A percentile compares a stretch with the other conserved stretches of the same genome.
Conservation (phyloP, 805 yeast species). For the Danielia oregonensis region DNA sequence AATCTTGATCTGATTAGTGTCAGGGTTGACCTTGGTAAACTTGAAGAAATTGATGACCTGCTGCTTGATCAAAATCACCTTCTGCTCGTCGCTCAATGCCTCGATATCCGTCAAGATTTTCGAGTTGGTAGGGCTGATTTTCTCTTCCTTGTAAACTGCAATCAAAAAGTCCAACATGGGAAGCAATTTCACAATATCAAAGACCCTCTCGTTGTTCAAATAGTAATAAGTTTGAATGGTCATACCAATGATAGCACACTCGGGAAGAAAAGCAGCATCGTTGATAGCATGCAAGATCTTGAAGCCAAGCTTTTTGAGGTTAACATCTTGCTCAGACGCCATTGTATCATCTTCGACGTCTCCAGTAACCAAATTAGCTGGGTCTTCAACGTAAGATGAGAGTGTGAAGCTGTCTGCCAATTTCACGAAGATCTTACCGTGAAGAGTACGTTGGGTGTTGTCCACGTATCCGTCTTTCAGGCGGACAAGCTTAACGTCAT, state of each 20-base stretch:
- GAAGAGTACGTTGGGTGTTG: conserved; percentile 24
- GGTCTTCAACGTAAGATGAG: conserved; percentile 23
- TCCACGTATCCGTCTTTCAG: conserved; percentile 25
- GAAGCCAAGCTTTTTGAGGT: conserved; percentile 52
- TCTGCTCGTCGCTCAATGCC: conserved; percentile 18
- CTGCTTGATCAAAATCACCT: conserved; percentile 20
- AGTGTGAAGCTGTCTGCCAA: conserved; percentile 31
- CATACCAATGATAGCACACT: conserved; percentile 51
- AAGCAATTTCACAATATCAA: conserved; percentile 21
- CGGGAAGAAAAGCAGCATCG: conserved; percentile 47
- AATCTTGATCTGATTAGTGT: conserved; percentile 20
- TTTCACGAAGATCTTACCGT: conserved; percentile 35
- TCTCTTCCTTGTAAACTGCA: conserved; percentile 19
- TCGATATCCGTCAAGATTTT: conserved; percentile 18
- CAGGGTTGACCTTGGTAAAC: conserved; percentile 13
- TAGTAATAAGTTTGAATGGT: conserved; percentile 33
- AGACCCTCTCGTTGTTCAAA: conserved; percentile 12
- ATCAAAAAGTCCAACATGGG: conserved; percentile 29
- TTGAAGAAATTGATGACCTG: conserved; percentile 24
- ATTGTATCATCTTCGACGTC: conserved; percentile 8
- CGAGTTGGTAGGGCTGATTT: conserved; percentile 20
- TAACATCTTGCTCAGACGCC: conserved; percentile 22
- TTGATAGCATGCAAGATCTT: conserved; percentile 51
- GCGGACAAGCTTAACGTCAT: conserved; percentile 2
- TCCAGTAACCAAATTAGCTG: conserved; percentile 10